Evolutionary conservation across 108 stramenopile genomes (phyloP).

Genomic region (Epipyxis sp.): DNA sequence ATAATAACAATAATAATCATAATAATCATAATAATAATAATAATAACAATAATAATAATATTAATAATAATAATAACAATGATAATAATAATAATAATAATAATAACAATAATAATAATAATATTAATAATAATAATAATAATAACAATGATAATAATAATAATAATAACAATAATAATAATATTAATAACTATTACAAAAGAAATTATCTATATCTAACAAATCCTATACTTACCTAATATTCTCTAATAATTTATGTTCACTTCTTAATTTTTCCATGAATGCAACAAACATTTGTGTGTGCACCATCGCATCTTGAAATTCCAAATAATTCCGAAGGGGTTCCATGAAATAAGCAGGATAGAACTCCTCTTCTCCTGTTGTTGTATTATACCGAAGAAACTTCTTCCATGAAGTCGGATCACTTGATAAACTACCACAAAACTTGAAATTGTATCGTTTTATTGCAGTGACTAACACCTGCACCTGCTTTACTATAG

Average conservation of each 20-base stretch:
- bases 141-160: too few relatives aligned
- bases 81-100: too few relatives aligned
- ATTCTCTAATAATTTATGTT: not conserved
- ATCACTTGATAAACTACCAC: not conserved
- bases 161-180: not conserved
- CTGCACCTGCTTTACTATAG: not conserved
- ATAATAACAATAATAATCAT: too few relatives aligned
- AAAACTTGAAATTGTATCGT: not conserved
- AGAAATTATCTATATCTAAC: not conserved
- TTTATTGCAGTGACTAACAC: not conserved
- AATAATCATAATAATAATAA: too few relatives aligned
- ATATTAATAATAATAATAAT: too few relatives aligned
- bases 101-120: too few relatives aligned
- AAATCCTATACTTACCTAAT: not conserved
- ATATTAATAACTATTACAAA: not conserved
- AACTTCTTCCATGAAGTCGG: not conserved
- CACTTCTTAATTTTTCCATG: not conserved
- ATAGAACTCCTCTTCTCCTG: slow-evolving; percentile 15
- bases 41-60: too few relatives aligned
- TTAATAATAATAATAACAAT: too few relatives aligned
- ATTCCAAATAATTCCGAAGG: slow-evolving; percentile 2
- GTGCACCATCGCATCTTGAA: slow-evolving; percentile 24
- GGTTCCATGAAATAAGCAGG: slow-evolving; percentile 16
- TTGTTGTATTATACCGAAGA: not conserved
- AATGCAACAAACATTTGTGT: slow-evolving; percentile 23